Percentiles rank a stretch among this genome's conserved stretches.
Evolutionary conservation across 208 protist genomes (phyloP).

Genomic region (Perkinsela sp.): DNA sequence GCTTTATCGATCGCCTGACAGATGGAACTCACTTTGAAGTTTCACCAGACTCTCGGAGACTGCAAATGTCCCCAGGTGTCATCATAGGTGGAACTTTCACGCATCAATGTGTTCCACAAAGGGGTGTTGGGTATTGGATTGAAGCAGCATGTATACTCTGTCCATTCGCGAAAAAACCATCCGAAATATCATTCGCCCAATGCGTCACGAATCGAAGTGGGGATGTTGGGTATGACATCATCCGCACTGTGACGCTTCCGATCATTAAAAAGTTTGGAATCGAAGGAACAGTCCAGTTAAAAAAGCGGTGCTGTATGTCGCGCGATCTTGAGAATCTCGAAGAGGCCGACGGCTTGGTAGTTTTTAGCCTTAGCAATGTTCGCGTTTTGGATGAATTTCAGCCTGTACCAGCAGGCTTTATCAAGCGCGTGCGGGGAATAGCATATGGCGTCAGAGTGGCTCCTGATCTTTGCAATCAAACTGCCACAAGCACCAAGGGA

Average conservation of each 20-base stretch:
- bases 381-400: constrained; percentile 26
- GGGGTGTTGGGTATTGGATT: constrained; percentile 49
- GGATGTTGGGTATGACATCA: constrained; percentile 51
- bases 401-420: constrained; percentile 26
- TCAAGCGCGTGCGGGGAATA: constrained; percentile 65
- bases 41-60: constrained; percentile 25
- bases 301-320: constrained; percentile 23
- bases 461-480: constrained; percentile 46
- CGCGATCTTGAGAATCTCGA: constrained; percentile 6
- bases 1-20: constrained; percentile 62
- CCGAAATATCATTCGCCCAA: constrained; percentile 28
- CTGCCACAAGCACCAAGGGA: constrained; percentile 47
- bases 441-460: constrained; percentile 52
- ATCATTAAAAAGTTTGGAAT: constrained; percentile 63
- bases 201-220: constrained; percentile 43
- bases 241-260: constrained; percentile 55
- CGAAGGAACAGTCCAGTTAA: constrained; percentile 28
- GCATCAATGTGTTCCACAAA: constrained; percentile 32
- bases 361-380: constrained; percentile 31
- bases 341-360: constrained; percentile 48
- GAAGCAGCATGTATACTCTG: constrained; percentile 49
- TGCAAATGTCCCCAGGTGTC: constrained; percentile 58
- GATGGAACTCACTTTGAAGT: constrained; percentile 41
- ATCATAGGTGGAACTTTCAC: constrained; percentile 56
- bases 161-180: constrained; percentile 63